Percentiles rank a stretch among this genome's conserved stretches.
phyloP scores from a whole-genome alignment of 768 basidiomycete genomes.

The Hysterangium stoloniferum region DNA sequence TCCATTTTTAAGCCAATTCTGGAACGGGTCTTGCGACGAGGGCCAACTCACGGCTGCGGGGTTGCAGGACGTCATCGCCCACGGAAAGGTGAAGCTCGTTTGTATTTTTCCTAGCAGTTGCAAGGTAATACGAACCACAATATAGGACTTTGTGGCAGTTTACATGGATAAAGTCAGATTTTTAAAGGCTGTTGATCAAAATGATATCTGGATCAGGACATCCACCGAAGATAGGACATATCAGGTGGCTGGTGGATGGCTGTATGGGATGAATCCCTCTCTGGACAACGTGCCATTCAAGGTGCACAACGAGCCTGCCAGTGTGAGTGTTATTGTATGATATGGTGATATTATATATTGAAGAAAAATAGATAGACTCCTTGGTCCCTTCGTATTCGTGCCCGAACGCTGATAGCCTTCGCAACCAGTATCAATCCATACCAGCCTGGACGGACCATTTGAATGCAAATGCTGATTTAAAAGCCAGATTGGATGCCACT shows the following conservation, averaged over 20 bases:
- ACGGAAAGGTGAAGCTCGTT: constrained; percentile 30
- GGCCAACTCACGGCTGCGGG: constrained; percentile 42
- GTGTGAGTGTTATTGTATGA: constrained; percentile 22
- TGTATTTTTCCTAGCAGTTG: not conserved
- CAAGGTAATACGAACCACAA: not conserved
- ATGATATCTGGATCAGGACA: constrained; percentile 36
- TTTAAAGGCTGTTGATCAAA: constrained; percentile 26
- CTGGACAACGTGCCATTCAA: constrained; percentile 27
- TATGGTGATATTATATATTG: not conserved
- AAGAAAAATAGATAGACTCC: constrained; percentile 35
- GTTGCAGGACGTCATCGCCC: constrained; percentile 33
- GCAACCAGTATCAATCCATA: constrained; percentile 34
- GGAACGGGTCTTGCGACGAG: constrained; percentile 41
- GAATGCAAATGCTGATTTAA: constrained; percentile 27
- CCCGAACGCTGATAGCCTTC: constrained; percentile 32
- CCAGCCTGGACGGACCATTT: constrained; percentile 42
- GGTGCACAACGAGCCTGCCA: constrained; percentile 34
- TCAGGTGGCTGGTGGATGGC: constrained; percentile 38
- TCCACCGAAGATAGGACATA: constrained; percentile 40
- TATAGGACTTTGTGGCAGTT: constrained; percentile 40
- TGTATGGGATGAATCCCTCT: constrained; percentile 37
- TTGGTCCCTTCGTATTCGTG: constrained; percentile 39
- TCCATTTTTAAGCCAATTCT: constrained; percentile 36
- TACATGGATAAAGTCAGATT: constrained; percentile 33
- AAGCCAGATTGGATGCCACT: constrained; percentile 29